A percentile compares a stretch with the other conserved stretches of the same genome.
Evolutionary conservation across 2,329 filamentous ascomycete species (phyloP).

Genomic region (Colletotrichum camelliae): DNA sequence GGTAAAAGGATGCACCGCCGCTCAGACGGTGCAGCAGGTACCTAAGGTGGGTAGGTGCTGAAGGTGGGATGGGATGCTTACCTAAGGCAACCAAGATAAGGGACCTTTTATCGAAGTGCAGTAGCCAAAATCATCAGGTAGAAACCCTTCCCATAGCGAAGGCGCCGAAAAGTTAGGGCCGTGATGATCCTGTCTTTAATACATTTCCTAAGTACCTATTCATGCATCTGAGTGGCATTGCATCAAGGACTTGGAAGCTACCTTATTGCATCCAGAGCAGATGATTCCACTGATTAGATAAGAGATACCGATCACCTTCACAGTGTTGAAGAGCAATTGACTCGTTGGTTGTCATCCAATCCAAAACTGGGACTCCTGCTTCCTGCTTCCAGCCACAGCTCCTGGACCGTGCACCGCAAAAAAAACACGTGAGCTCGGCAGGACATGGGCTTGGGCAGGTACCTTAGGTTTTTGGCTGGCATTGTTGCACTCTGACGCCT

Average conservation of each 20-base stretch:
- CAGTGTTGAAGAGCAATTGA: neutral
- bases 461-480: neutral
- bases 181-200: neutral
- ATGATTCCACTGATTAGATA: neutral
- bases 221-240: neutral
- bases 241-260: neutral
- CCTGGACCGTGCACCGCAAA: neutral
- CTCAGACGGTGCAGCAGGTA: neutral
- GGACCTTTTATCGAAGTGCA: neutral
- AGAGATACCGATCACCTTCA: neutral
- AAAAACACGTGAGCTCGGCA: slow-evolving; percentile 7
- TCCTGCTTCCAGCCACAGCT: neutral
- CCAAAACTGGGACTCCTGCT: neutral
- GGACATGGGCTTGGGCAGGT: neutral
- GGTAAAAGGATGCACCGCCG: neutral
- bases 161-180: neutral
- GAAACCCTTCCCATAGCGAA: neutral
- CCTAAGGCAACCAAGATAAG: neutral
- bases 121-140: neutral
- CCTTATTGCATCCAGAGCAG: neutral
- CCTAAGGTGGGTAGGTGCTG: neutral
- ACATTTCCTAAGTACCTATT: neutral
- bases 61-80: neutral
- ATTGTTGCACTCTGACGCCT: neutral
- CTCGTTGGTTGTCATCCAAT: neutral